These are phyloP conservation scores for Bremia lactucae DNA, from an alignment of 352 stramenopile genomes.

Conservation along the genomic window DNA sequence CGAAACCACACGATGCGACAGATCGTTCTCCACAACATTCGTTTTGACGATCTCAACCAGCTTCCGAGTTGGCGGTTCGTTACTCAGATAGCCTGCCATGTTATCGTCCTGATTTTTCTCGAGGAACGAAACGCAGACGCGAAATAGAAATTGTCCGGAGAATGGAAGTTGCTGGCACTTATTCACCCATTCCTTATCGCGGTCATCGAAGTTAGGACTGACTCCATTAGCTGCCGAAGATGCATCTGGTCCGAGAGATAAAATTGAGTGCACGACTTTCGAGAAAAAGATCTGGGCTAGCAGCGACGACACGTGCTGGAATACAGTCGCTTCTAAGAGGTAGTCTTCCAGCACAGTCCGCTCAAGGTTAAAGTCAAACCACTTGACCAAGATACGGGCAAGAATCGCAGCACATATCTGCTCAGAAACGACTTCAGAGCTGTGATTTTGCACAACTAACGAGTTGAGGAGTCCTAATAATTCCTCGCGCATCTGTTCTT, in stretches of 20 bases:
- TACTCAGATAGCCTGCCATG: neutral
- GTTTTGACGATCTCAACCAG: constrained; percentile 58
- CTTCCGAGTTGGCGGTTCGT: constrained; percentile 17
- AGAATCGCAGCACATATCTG: constrained; percentile 57
- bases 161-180: constrained; percentile 69
- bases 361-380: constrained; percentile 65
- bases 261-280: constrained; percentile 46
- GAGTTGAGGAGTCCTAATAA: constrained; percentile 48
- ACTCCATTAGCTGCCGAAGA: constrained; percentile 3
- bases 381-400: constrained; percentile 71
- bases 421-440: constrained; percentile 21
- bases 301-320: constrained; percentile 43
- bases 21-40: constrained; percentile 68
- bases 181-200: constrained; percentile 63
- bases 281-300: constrained; percentile 71
- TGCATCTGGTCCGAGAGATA: constrained; percentile 10
- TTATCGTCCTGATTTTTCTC: constrained; percentile 19
- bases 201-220: constrained; percentile 47
- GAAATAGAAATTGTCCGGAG: constrained; percentile 72
- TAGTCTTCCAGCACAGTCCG: constrained; percentile 50
- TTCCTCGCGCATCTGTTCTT: constrained; percentile 51
- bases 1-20: constrained; percentile 32
- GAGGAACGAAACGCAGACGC: constrained; percentile 55
- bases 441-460: constrained; percentile 44
- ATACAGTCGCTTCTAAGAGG: constrained; percentile 49